Evolutionary conservation across 495 filamentous ascomycete genomes (phyloP).

Genomic region (Penicillium cinerascens): DNA sequence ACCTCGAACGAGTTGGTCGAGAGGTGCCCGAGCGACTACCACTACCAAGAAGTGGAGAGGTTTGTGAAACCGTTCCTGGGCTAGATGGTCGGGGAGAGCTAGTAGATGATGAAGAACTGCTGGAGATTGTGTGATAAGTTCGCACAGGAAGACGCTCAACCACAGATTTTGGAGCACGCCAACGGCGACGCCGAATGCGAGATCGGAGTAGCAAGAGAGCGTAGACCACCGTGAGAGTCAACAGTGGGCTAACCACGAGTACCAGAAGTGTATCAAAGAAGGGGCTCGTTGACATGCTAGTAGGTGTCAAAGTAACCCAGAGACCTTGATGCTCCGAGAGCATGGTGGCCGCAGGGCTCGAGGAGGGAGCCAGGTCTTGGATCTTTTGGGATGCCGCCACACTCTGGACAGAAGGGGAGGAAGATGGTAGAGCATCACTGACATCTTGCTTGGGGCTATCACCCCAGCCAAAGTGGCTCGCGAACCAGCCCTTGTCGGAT

Average conservation of each 20-base stretch:
- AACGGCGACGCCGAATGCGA: constrained; percentile 82
- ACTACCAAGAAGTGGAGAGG: constrained; percentile 69
- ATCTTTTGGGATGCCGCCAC: constrained; percentile 9
- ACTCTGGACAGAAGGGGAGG: constrained; percentile 3
- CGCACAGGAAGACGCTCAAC: constrained; percentile 93
- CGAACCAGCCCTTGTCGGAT: constrained; percentile 34
- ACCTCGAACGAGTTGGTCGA: constrained; percentile 53
- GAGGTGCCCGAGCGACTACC: constrained; percentile 27
- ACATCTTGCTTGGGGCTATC: constrained; percentile 13
- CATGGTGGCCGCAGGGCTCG: constrained; percentile 11
- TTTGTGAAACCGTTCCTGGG: constrained; percentile 57
- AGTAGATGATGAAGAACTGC: constrained; percentile 55
- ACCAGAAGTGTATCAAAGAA: constrained; percentile 96
- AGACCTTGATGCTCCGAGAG: constrained; percentile 68
- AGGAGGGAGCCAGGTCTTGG: constrained; percentile 7
- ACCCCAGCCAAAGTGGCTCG: constrained; percentile 34
- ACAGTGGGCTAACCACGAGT: constrained; percentile 84
- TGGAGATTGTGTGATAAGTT: constrained; percentile 78
- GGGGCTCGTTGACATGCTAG: constrained; percentile 83
- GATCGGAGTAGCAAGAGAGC: constrained; percentile 82
- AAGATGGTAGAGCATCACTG: constrained; percentile 12
- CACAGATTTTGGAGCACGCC: constrained; percentile 94
- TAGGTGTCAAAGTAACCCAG: constrained; percentile 93
- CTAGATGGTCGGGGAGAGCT: constrained; percentile 49
- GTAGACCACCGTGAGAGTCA: constrained; percentile 92